Evolutionary conservation across 108 stramenopile genomes (phyloP).

Genomic region (Pinguiococcus pyrenoidosus): DNA sequence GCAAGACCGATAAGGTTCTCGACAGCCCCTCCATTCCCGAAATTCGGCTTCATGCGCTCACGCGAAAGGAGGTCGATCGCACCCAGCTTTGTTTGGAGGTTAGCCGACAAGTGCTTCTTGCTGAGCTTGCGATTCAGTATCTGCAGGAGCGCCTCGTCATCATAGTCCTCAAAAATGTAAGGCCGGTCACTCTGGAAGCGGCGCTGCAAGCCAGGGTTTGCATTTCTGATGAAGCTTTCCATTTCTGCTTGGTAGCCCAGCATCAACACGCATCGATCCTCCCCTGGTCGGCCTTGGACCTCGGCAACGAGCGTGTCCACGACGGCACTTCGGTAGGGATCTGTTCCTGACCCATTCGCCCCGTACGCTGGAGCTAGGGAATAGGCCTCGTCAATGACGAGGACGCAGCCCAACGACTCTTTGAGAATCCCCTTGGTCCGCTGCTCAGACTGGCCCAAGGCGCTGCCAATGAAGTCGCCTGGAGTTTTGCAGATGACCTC

Average conservation of each 20-base stretch:
- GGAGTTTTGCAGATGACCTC: constrained; percentile 49
- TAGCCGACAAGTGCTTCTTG: constrained; percentile 6
- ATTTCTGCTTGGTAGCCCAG: constrained; percentile 54
- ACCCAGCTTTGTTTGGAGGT: constrained; percentile 4
- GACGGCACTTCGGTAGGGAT: constrained; percentile 41
- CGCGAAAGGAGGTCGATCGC: constrained; percentile 11
- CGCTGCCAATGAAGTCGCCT: constrained; percentile 44
- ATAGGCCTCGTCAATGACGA: constrained; percentile 79
- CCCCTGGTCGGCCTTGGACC: constrained; percentile 49
- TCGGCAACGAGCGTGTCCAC: constrained; percentile 57
- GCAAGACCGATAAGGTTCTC: too few species aligned
- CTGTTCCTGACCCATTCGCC: neutral
- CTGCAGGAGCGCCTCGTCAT: constrained; percentile 37
- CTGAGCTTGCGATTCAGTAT: constrained; percentile 31
- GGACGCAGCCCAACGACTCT: constrained; percentile 64
- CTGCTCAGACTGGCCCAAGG: constrained; percentile 39
- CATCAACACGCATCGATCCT: constrained; percentile 57
- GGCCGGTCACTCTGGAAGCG: constrained; percentile 50
- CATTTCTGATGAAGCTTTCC: constrained; percentile 39
- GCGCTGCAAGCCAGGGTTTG: constrained; percentile 54
- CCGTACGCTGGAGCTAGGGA: constrained; percentile 41
- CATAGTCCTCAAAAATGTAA: constrained; percentile 56
- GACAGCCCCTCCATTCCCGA: constrained; percentile 60
- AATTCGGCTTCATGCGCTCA: constrained; percentile 29
- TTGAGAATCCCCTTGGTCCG: constrained; percentile 50